Base-by-base conservation (phyloP, 164 flowering plant species). In the Vitis amurensis region DNA sequence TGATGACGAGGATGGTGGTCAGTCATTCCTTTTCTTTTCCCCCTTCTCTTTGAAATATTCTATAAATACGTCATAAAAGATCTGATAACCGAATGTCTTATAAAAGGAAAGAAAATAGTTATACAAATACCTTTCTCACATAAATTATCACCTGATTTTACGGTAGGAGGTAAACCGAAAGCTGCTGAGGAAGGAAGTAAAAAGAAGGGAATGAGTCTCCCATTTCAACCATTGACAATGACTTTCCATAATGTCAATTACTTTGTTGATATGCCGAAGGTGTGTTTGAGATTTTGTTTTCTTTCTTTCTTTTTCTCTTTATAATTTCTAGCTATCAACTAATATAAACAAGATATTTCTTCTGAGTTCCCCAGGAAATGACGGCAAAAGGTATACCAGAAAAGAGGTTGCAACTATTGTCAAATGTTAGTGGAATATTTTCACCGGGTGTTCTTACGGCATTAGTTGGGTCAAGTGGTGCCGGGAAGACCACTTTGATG, bases 361-460 rank as follows among this genome's bases (percentile, higher is more conserved):
- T 37, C 9, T 67, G 56, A 50, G 2, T 16, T 73, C 73, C 15
- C 15, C 59, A 94, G 98, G 97, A 82, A 80, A 94, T 92, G 97
- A 77, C 64, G 11, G 27, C 49, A 19, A 67, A 85, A 80, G 97
- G 97, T 55, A 52, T 87, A 70, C 77, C 85, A 50, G 92, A 89
- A 66, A 86, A 63, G 67, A 92, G 65, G 75, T 68, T 94, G 83
- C 97, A 94, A 56, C 93, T 94, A 50, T 73, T 94, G 79, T 86
- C 86, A 59, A 68, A 76, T 55, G 97, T 94, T 31, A 89, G 95
- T 62, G 98, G 98, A 19, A 91, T 86, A 14, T 94, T 94, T 79
- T 85, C 92, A 19, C 98, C 98, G 4, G 98, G 98, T 73, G 93
- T 89, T 72, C 97, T 94, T 68, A 94, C 98, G 31, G 98, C 97